phyloP scores from a whole-genome alignment of 306 rosid genomes.

The Cicer chorassanicum region DNA sequence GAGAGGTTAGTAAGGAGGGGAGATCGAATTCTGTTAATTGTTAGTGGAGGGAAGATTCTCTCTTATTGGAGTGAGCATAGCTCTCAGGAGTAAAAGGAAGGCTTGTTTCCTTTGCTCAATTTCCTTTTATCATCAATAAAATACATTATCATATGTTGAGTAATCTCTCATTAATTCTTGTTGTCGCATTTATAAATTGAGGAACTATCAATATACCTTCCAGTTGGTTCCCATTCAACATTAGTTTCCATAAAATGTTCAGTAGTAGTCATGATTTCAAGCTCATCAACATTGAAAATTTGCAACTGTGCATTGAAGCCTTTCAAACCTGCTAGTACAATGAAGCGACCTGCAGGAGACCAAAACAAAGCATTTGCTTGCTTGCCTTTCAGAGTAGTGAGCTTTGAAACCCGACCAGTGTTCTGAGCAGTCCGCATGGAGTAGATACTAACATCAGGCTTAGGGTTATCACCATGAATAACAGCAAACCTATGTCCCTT shows the following conservation, averaged over 20 bases:
- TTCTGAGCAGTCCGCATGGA: constrained; percentile 68
- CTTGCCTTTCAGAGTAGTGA: constrained; percentile 78
- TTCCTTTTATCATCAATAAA: too few relatives aligned
- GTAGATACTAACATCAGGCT: constrained; percentile 79
- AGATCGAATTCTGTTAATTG: too few relatives aligned
- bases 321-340: constrained; percentile 82
- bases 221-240: constrained; percentile 93
- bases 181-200: too few relatives aligned
- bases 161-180: too few relatives aligned
- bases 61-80: too few relatives aligned
- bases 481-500: constrained; percentile 83
- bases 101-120: too few relatives aligned
- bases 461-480: constrained; percentile 84
- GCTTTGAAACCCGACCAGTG: constrained; percentile 78
- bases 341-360: constrained; percentile 81
- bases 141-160: too few relatives aligned
- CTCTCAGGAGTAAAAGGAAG: too few relatives aligned
- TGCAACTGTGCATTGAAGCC: constrained; percentile 75
- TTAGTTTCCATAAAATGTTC: constrained; percentile 87
- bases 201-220: too few relatives aligned
- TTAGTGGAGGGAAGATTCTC: too few relatives aligned
- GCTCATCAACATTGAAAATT: constrained; percentile 80
- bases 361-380: constrained; percentile 87
- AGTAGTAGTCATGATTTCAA: constrained; percentile 81
- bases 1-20: too few relatives aligned